Conservation (phyloP, 139 green algal species). For the Chlorella sp. region DNA sequence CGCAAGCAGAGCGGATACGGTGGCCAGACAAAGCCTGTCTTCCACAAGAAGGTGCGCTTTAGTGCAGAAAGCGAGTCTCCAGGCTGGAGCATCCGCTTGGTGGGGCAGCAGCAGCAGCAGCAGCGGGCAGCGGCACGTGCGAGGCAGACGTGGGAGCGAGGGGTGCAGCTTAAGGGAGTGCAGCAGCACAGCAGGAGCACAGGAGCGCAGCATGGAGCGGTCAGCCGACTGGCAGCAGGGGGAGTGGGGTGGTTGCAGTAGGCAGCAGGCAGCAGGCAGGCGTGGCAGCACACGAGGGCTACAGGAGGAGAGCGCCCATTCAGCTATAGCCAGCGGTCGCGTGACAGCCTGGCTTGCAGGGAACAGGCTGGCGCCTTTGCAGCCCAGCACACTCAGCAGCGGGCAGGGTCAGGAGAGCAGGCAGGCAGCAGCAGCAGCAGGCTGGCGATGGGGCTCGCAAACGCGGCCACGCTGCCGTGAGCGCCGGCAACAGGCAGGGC, state of each 20-base stretch:
- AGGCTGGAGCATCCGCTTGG: background rate
- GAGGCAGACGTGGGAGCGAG: background rate
- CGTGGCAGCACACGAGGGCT: background rate
- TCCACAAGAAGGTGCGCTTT: slow-evolving; percentile 97
- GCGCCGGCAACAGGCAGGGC: background rate
- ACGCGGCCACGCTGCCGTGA: background rate
- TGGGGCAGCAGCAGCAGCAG: background rate
- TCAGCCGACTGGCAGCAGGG: background rate
- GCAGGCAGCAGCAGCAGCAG: background rate
- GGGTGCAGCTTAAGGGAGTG: background rate
- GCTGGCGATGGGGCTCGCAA: background rate
- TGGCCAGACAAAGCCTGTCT: slow-evolving; percentile 99
- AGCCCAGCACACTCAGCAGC: background rate
- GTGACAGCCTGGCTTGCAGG: no score
- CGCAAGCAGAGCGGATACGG: slow-evolving; percentile 98
- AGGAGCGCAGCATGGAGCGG: background rate
- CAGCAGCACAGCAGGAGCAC: background rate
- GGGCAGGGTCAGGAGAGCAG: background rate
- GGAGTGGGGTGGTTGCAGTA: background rate
- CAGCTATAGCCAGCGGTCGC: no score
- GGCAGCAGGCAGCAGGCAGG: background rate
- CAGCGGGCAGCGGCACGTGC: background rate
- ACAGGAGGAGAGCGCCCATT: no score
- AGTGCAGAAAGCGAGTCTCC: background rate
- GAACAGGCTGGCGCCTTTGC: background rate